Evolutionary conservation across 2,329 filamentous ascomycete species (phyloP).

Genomic region (Penicillium sp.): DNA sequence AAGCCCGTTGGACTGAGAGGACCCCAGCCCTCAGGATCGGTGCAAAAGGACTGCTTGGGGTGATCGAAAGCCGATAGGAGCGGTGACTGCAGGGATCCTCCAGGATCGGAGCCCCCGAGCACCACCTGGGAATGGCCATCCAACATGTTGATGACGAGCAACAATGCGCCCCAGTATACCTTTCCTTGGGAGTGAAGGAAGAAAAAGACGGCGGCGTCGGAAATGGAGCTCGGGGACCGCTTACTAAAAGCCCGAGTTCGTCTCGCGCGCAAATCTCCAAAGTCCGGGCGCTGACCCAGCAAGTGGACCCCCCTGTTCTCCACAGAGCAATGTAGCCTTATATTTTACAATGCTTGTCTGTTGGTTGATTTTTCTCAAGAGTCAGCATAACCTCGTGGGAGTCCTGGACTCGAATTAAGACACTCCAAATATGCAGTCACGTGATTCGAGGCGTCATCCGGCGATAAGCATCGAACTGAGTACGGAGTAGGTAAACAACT

Average conservation of each 20-base stretch:
- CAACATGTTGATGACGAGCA: conserved; percentile 29
- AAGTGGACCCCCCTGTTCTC: background rate
- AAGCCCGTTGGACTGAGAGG: conserved; percentile 81
- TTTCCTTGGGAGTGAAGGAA: conserved; percentile 17
- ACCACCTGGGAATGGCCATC: conserved; percentile 34
- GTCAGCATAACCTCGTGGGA: background rate
- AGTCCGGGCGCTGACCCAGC: conserved; percentile 1
- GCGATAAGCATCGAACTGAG: background rate
- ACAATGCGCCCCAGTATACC: conserved; percentile 23
- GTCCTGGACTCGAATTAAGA: background rate
- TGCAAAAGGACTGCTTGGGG: conserved; percentile 67
- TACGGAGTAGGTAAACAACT: background rate
- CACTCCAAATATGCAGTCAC: background rate
- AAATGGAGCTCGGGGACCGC: conserved; percentile 18
- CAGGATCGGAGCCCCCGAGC: conserved; percentile 29
- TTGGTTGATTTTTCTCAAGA: background rate
- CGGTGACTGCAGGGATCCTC: conserved; percentile 25
- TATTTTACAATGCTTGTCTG: background rate
- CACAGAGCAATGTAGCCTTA: background rate
- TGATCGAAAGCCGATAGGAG: conserved; percentile 25
- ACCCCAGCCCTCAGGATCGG: conserved; percentile 91
- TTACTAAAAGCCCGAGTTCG: conserved; percentile 20
- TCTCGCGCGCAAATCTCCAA: conserved; percentile 2
- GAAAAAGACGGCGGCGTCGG: conserved; percentile 14
- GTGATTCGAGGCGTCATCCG: background rate